Percentiles rank a stretch among this genome's conserved stretches.
phyloP scores from a whole-genome alignment of 208 protist genomes.

The Trypanosomatidae sp. region DNA sequence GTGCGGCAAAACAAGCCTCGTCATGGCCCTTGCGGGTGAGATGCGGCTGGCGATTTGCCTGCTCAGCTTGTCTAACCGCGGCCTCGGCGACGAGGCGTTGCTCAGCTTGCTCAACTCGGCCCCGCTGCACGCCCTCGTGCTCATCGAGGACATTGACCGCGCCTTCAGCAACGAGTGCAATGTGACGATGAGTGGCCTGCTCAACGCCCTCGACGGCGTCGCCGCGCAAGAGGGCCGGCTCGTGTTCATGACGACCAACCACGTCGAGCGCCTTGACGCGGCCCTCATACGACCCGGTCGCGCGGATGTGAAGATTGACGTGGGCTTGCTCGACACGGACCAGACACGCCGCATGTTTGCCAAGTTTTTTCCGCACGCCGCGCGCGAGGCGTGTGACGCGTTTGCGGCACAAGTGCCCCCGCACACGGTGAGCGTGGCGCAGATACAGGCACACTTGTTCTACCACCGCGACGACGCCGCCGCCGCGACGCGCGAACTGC shows the following conservation, averaged over 20 bases:
- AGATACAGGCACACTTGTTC: constrained; percentile 92
- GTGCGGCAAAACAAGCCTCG: constrained; percentile 90
- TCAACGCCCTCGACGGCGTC: constrained; percentile 95
- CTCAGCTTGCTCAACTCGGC: constrained; percentile 76
- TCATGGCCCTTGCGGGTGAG: constrained; percentile 88
- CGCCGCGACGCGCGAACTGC: constrained; percentile 21
- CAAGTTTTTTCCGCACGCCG: constrained; percentile 70
- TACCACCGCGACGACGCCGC: constrained; percentile 66
- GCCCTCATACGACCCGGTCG: constrained; percentile 92
- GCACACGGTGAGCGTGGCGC: constrained; percentile 61
- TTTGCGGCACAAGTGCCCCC: constrained; percentile 26
- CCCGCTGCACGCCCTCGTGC: constrained; percentile 75
- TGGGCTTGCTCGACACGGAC: constrained; percentile 43
- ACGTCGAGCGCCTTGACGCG: constrained; percentile 88
- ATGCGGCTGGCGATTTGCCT: constrained; percentile 89
- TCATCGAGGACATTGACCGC: constrained; percentile 94
- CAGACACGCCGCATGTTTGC: constrained; percentile 77
- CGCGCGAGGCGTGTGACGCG: constrained; percentile 9
- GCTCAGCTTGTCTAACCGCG: constrained; percentile 81
- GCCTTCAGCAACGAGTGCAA: constrained; percentile 82
- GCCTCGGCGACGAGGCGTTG: constrained; percentile 82
- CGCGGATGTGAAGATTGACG: constrained; percentile 87
- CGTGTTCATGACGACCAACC: constrained; percentile 97
- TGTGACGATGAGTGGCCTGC: constrained; percentile 90
- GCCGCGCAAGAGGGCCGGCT: constrained; percentile 89